Evolutionary conservation across 2,329 filamentous ascomycete species (phyloP).

Genomic region (Neopestalotiopsis sp.): DNA sequence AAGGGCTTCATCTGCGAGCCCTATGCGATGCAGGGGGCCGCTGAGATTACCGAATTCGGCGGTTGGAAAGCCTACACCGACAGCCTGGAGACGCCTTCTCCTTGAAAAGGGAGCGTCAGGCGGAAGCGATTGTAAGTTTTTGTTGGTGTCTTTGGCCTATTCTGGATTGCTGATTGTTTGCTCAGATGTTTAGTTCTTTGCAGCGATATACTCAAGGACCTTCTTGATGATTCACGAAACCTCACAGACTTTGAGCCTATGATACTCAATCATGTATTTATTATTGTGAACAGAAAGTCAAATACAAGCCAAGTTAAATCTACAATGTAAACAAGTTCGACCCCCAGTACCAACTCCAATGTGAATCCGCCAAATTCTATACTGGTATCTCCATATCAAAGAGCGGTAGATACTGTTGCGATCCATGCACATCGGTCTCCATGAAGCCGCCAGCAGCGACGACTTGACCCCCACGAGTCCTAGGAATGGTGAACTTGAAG

Average conservation of each 20-base stretch:
- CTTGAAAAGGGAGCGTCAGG: not conserved
- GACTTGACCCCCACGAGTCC: slow-evolving; percentile 26
- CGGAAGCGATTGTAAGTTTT: not conserved
- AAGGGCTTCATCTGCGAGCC: slow-evolving; percentile 45
- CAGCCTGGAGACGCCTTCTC: not conserved
- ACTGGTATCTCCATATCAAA: slow-evolving; percentile 28
- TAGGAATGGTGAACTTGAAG: slow-evolving; percentile 51
- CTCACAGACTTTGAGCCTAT: no score
- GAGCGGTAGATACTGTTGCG: slow-evolving; percentile 34
- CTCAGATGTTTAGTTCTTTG: no score
- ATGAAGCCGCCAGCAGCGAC: slow-evolving; percentile 34
- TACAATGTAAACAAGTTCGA: no score
- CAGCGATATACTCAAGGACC: no score
- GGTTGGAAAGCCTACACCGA: slow-evolving; percentile 38
- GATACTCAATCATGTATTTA: no score
- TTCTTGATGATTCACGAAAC: no score
- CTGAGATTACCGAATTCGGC: slow-evolving; percentile 38
- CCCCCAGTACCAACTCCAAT: no score
- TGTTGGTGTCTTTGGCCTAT: not conserved
- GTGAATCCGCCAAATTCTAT: no score
- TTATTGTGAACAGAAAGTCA: no score
- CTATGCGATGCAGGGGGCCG: slow-evolving; percentile 34
- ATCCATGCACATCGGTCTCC: slow-evolving; percentile 38
- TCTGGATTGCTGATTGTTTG: no score
- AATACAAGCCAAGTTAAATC: no score